Evolutionary conservation across 2,329 filamentous ascomycete genomes (phyloP), one percentile per base, ranked within the genome.

Genomic region (Curvularia verruculosa): DNA sequence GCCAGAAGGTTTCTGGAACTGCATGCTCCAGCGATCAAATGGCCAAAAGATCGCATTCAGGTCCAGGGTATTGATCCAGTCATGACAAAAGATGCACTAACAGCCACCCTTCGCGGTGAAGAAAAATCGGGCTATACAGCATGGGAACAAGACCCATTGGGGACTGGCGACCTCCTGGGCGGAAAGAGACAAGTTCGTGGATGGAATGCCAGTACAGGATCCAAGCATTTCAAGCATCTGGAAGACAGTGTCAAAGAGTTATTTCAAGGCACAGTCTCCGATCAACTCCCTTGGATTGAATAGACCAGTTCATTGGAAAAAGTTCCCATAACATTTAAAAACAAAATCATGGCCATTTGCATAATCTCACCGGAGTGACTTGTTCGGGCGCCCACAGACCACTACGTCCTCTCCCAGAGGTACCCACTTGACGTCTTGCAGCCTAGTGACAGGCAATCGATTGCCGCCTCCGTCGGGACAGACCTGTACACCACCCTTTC

Each of bases 391-490:
- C 23, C 91, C 92, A 72, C 90, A 95, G 60, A 96, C 81, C 1
- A 96, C 89, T 24, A 92, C 87, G 75, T 96, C 92, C 56, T 91
- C 87, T 2, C 91, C 92, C 58, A 96, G 83, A 31, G 90, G 89
- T 51, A 86, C 82, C 92, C 92, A 96, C 56, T 79, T 83, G 10
- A 91, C 86, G 52, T 88, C 81, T 44, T 78, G 81, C 45, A 96
- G 80, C 63, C 87, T 86, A 15, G 88, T 85, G 1, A 87, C 87
- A 6, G 89, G 82, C 46, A 84, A 43, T 37, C 64, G 68, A 44
- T 77, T 82, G 2, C 75, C 68, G 39, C 82, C 83, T 31, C 85
- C 81, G 19, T 85, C 81, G 1, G 93, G 94, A 45, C 86, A 88
- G 2, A 96, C 91, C 10, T 87, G 82, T 9, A 97, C 90, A 7